phyloP scores from a whole-genome alignment of 306 rosid genomes.

The Betula pendula region DNA sequence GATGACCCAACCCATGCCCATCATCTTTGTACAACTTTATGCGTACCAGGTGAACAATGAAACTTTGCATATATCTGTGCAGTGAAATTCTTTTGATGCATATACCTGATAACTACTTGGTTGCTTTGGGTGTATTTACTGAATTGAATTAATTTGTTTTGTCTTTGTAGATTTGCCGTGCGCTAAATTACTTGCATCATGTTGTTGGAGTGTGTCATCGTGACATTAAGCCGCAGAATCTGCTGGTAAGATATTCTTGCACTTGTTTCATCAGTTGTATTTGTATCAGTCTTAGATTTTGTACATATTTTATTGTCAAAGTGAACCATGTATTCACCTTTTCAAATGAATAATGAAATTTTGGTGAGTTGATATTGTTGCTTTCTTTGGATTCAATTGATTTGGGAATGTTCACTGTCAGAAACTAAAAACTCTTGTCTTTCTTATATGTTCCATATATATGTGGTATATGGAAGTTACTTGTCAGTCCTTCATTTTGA shows the following conservation, averaged over 20 bases:
- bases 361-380: not conserved
- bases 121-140: conserved; percentile 8
- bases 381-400: not conserved
- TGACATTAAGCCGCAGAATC: conserved; percentile 92
- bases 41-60: conserved; percentile 64
- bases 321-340: not conserved
- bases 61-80: conserved; percentile 9
- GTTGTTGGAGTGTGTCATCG: conserved; percentile 92
- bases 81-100: conserved; percentile 2
- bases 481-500: not conserved
- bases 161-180: conserved; percentile 85
- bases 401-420: not conserved
- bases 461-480: not conserved
- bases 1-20: conserved; percentile 67
- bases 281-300: not conserved
- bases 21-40: conserved; percentile 70
- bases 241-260: conserved; percentile 55
- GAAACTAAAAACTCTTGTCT: not conserved
- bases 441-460: no score
- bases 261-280: conserved; percentile 2
- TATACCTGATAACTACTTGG: not conserved
- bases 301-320: not conserved
- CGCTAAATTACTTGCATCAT: conserved; percentile 74
- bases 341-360: not conserved
- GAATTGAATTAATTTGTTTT: conserved; percentile 24